A percentile compares a stretch with the other conserved stretches of the same genome.
phyloP scores from a whole-genome alignment of 2,329 filamentous ascomycete species.

The Aspergillus hiratsukae region DNA sequence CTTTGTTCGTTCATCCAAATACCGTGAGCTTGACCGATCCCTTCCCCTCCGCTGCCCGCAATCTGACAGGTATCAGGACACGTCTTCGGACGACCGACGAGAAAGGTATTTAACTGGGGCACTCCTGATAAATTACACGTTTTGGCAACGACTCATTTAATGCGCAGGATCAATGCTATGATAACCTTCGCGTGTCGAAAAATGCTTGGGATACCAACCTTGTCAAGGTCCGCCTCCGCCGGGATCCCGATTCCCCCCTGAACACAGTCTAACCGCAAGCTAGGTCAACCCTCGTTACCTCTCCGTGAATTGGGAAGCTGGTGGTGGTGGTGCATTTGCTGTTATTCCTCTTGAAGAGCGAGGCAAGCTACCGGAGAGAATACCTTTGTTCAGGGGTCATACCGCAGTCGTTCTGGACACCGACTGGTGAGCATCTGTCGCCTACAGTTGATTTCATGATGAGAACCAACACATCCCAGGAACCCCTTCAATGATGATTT shows the following conservation, averaged over 20 bases:
- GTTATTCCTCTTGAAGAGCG: conserved; percentile 87
- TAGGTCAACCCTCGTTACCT: conserved; percentile 94
- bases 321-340: conserved; percentile 92
- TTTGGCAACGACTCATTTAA: conserved; percentile 5
- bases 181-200: conserved; percentile 92
- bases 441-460: background rate
- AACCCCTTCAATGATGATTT: conserved; percentile 93
- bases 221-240: conserved; percentile 67
- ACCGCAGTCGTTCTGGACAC: conserved; percentile 94
- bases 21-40: conserved; percentile 51
- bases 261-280: conserved; percentile 17
- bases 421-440: conserved; percentile 66
- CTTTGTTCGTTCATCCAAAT: conserved; percentile 70
- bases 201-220: conserved; percentile 99
- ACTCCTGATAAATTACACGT: background rate
- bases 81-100: conserved; percentile 92
- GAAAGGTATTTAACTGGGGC: conserved; percentile 56
- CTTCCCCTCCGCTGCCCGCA: conserved; percentile 18
- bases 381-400: conserved; percentile 93
- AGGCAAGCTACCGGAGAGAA: conserved; percentile 84
- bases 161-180: conserved; percentile 83
- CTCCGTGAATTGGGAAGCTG: conserved; percentile 96
- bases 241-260: conserved; percentile 20
- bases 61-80: conserved; percentile 58
- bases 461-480: conserved; percentile 47